Evolutionary conservation across 2,329 filamentous ascomycete genomes (phyloP).

Genomic region (Colletotrichum spaethianum): DNA sequence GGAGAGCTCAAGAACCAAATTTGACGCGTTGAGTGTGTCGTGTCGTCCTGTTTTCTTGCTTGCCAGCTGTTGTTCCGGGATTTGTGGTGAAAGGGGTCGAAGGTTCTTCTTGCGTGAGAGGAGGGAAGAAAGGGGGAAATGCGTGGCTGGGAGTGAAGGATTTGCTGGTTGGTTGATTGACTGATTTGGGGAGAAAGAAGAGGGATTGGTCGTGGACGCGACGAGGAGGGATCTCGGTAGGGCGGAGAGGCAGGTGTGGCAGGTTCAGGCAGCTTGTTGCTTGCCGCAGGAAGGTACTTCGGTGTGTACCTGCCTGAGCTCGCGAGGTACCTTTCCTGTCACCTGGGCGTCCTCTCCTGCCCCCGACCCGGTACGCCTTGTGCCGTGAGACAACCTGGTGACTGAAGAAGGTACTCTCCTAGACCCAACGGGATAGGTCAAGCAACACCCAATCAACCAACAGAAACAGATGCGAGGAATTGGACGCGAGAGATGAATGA

Average conservation of each 20-base stretch:
- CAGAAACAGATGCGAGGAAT: background rate
- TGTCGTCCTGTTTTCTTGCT: slow-evolving; percentile 19
- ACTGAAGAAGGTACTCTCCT: slow-evolving; percentile 3
- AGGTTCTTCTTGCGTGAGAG: slow-evolving; percentile 4
- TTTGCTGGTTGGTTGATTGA: slow-evolving; percentile 19
- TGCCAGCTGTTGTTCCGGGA: background rate
- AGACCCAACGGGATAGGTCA: slow-evolving; percentile 14
- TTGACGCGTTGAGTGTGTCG: slow-evolving; percentile 38
- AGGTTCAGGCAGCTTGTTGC: background rate
- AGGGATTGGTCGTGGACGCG: slow-evolving; percentile 13
- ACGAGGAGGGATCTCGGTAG: slow-evolving; percentile 29
- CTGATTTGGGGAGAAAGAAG: slow-evolving; percentile 14
- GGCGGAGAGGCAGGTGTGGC: slow-evolving; percentile 15
- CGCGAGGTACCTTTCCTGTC: background rate
- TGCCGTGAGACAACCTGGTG: background rate
- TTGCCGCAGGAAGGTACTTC: slow-evolving; percentile 15
- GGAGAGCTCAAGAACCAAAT: background rate
- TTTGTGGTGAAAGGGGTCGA: background rate
- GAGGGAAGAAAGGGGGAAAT: slow-evolving; percentile 1
- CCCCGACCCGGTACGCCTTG: slow-evolving; percentile 3
- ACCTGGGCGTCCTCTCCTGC: background rate
- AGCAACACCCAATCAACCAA: background rate
- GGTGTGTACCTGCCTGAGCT: slow-evolving; percentile 21
- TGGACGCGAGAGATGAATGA: background rate
- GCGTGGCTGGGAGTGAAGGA: slow-evolving; percentile 31